These are phyloP conservation scores for Magnusiomyces ingens DNA, from an alignment of 1,139 yeast genomes.

Conservation along the genomic window DNA sequence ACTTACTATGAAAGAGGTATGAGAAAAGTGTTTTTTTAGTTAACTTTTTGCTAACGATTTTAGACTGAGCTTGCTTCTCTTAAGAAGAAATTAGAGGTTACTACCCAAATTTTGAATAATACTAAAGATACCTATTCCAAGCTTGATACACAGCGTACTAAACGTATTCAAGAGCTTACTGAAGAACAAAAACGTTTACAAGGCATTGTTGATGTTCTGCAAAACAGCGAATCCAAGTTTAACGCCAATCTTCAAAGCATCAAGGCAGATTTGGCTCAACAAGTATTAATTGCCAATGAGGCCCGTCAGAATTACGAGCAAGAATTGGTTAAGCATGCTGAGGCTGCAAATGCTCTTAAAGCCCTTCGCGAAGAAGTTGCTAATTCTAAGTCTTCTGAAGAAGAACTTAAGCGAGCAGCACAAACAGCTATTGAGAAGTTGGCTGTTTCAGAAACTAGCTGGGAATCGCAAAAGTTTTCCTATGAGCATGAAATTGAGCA, in stretches of 20 bases:
- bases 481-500: conserved; percentile 50
- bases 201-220: conserved; percentile 40
- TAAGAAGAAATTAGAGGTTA: conserved; percentile 32
- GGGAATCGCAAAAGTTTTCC: conserved; percentile 39
- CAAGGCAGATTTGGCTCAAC: conserved; percentile 46
- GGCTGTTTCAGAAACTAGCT: conserved; percentile 36
- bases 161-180: conserved; percentile 24
- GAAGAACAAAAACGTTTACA: conserved; percentile 36
- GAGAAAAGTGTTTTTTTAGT: conserved; percentile 20
- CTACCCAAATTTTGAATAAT: conserved; percentile 28
- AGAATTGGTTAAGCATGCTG: conserved; percentile 52
- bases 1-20: conserved; percentile 36
- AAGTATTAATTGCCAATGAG: conserved; percentile 44
- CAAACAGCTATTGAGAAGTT: conserved; percentile 32
- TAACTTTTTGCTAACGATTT: conserved; percentile 17
- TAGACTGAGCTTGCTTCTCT: conserved; percentile 35
- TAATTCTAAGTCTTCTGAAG: conserved; percentile 36
- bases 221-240: conserved; percentile 35
- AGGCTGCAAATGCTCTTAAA: conserved; percentile 43
- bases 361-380: conserved; percentile 41
- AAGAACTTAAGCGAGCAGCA: conserved; percentile 33
- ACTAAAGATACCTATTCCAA: conserved; percentile 21
- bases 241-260: conserved; percentile 22
- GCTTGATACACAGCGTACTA: conserved; percentile 24
- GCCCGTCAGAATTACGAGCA: conserved; percentile 52